Conservation (phyloP, 192 early-diverging fungal species). For the Backusella luteola region DNA sequence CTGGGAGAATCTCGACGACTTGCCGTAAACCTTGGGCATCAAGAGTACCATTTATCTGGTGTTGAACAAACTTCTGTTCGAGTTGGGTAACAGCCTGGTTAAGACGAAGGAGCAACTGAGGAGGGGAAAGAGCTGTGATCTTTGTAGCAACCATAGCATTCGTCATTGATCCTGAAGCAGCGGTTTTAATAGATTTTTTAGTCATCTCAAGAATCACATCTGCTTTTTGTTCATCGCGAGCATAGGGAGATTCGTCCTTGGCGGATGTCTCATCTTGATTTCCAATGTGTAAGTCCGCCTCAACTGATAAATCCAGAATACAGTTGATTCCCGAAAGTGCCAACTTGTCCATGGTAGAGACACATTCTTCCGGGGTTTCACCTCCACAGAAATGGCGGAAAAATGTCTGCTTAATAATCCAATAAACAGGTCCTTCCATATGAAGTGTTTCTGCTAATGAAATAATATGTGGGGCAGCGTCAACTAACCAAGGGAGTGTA, state of each 20-base stretch:
- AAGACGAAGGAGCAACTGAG: conserved; percentile 70
- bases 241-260: not conserved
- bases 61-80: conserved; percentile 44
- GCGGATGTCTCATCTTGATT: conserved; percentile 38
- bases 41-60: conserved; percentile 38
- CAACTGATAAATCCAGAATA: conserved; percentile 85
- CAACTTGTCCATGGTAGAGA: conserved; percentile 76
- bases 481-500: conserved; percentile 59
- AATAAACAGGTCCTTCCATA: conserved; percentile 54
- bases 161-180: conserved; percentile 44
- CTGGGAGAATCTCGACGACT: conserved; percentile 36
- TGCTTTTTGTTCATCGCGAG: conserved; percentile 58
- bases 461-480: conserved; percentile 56
- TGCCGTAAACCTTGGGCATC: conserved; percentile 32
- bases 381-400: conserved; percentile 92
- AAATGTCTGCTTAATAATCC: conserved; percentile 80
- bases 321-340: conserved; percentile 66
- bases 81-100: conserved; percentile 53
- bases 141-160: conserved; percentile 86
- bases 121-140: conserved; percentile 81
- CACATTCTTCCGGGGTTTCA: conserved; percentile 80
- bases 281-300: conserved; percentile 70
- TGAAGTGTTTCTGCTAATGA: conserved; percentile 49
- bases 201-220: conserved; percentile 67
- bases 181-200: conserved; percentile 72